Evolutionary conservation across 163 green algal genomes (phyloP).

Genomic region (Smithsoniella earleae): DNA sequence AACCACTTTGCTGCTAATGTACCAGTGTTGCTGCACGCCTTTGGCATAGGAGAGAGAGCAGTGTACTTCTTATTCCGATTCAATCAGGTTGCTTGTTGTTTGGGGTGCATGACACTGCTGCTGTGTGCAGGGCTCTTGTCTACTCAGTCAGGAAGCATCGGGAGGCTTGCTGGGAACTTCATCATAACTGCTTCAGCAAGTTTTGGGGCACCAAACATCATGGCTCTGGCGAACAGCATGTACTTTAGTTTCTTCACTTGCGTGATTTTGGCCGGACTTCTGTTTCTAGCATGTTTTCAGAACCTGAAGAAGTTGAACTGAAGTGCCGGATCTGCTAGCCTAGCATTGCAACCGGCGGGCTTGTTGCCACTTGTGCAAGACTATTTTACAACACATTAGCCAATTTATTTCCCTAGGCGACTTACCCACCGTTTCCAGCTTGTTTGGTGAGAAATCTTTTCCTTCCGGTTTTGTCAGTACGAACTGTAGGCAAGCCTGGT

Average conservation of each 20-base stretch:
- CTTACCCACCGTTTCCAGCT: no score
- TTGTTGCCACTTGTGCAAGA: no score
- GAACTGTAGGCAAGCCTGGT: no score
- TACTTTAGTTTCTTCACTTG: not conserved
- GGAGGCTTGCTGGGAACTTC: constrained; percentile 38
- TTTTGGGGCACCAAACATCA: constrained; percentile 2
- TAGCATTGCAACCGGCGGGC: no score
- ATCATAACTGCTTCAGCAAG: constrained; percentile 31
- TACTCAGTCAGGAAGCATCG: constrained; percentile 42
- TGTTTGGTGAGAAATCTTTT: no score
- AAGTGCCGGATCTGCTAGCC: no score
- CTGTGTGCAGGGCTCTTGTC: constrained; percentile 35
- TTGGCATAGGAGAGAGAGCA: no score
- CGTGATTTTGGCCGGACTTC: not conserved
- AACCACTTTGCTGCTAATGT: no score
- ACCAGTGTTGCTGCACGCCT: no score
- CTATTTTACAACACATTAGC: no score
- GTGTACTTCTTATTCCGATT: not conserved
- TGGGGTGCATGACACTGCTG: not conserved
- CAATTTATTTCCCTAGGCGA: no score
- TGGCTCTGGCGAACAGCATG: constrained; percentile 5
- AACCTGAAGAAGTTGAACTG: not conserved
- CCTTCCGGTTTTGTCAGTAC: no score
- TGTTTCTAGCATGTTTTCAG: not conserved
- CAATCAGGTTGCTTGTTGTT: not conserved